Evolutionary conservation across 1,284 basidiomycete genomes (phyloP).

Genomic region (Heterobasidion annosum): DNA sequence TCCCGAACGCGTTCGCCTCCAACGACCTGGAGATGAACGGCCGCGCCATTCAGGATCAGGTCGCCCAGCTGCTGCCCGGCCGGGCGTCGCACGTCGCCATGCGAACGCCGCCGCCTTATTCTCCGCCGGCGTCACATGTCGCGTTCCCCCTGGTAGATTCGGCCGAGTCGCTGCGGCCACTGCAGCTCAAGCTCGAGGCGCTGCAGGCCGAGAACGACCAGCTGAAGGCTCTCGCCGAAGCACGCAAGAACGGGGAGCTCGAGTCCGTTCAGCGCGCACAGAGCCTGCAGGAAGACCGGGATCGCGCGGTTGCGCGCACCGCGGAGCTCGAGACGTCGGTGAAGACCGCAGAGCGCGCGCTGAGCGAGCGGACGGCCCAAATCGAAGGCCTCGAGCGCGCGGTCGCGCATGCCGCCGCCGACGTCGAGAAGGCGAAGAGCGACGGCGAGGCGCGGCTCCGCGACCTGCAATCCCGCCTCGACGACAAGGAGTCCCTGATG

Average conservation of each 20-base stretch:
- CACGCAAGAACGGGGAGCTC: slow-evolving; percentile 7
- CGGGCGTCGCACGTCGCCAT: slow-evolving; percentile 14
- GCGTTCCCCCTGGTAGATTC: slow-evolving; percentile 14
- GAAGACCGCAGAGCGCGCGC: slow-evolving; percentile 32
- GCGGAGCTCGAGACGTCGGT: slow-evolving; percentile 40
- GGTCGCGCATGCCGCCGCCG: slow-evolving; percentile 29
- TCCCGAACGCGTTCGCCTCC: background rate
- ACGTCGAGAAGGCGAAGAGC: slow-evolving; percentile 33
- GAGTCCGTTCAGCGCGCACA: slow-evolving; percentile 14
- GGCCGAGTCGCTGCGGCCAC: slow-evolving; percentile 28
- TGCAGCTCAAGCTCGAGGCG: slow-evolving; percentile 43
- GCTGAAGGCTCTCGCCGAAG: slow-evolving; percentile 14
- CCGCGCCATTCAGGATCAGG: slow-evolving; percentile 41
- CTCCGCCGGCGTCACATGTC: slow-evolving; percentile 15
- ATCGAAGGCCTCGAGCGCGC: slow-evolving; percentile 41
- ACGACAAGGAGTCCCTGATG: slow-evolving; percentile 34
- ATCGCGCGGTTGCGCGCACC: slow-evolving; percentile 31
- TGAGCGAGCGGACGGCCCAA: slow-evolving; percentile 43
- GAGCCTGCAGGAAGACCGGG: slow-evolving; percentile 35
- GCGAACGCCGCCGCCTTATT: slow-evolving; percentile 9
- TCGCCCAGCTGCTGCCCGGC: slow-evolving; percentile 31
- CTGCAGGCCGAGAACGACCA: slow-evolving; percentile 50
- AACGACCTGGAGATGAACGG: slow-evolving; percentile 13
- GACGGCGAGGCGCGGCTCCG: slow-evolving; percentile 37
- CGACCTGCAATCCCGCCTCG: slow-evolving; percentile 39